Conservation (phyloP, 495 filamentous ascomycete species). For the Penicillium maclennaniae region DNA sequence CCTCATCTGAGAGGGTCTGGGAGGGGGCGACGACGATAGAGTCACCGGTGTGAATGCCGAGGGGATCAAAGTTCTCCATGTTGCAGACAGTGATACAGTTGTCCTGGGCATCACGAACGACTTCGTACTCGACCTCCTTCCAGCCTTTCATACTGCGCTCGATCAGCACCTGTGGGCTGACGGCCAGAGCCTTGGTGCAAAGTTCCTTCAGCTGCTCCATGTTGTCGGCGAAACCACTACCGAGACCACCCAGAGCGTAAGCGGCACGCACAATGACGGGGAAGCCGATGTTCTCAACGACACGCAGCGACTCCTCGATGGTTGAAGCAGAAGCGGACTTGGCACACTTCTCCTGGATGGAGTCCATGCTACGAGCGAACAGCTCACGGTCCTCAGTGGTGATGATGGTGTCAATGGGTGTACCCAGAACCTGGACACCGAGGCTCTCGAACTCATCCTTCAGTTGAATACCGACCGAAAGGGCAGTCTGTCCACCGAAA, state of each 20-base stretch:
- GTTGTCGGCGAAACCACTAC: constrained; percentile 92
- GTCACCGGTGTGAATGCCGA: constrained; percentile 97
- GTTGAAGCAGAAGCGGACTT: constrained; percentile 89
- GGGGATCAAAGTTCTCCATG: constrained; percentile 99
- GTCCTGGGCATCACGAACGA: constrained; percentile 91
- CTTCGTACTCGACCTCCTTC: constrained; percentile 99
- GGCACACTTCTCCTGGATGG: constrained; percentile 95
- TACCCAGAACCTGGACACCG: constrained; percentile 91
- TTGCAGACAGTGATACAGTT: constrained; percentile 99
- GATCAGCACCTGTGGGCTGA: constrained; percentile 91
- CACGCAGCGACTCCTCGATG: constrained; percentile 77
- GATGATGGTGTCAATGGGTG: constrained; percentile 95
- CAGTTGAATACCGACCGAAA: constrained; percentile 92
- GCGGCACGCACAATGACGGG: constrained; percentile 97
- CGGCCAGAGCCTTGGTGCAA: constrained; percentile 93
- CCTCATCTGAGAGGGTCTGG: constrained; percentile 94
- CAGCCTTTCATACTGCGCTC: constrained; percentile 99
- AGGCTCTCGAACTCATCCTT: constrained; percentile 91
- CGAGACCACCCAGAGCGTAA: constrained; percentile 91
- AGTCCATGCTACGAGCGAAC: constrained; percentile 97
- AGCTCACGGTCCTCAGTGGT: constrained; percentile 96
- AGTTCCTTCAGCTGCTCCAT: constrained; percentile 81
- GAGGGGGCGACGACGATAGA: constrained; percentile 97
- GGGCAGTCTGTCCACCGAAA: constrained; percentile 94
- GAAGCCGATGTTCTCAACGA: constrained; percentile 85